Percentiles rank a stretch among this genome's conserved stretches.
Evolutionary conservation across 305 asterid genomes (phyloP).

Genomic region (Lippia alba): DNA sequence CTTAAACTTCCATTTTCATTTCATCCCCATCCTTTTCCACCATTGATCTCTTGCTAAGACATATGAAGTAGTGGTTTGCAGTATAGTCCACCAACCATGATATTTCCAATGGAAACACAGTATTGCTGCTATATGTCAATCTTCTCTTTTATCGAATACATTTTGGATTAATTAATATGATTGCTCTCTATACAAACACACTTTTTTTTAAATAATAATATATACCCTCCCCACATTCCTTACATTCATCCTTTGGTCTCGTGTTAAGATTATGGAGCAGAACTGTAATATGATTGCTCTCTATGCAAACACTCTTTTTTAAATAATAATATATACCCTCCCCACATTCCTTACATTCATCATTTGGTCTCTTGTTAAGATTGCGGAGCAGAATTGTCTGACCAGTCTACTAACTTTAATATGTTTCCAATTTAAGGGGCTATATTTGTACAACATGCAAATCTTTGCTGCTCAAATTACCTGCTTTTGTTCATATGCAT

Average conservation of each 20-base stretch:
- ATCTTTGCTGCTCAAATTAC: neutral
- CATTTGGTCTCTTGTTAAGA: constrained; percentile 18
- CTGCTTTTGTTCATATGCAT: neutral
- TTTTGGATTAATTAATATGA: neutral
- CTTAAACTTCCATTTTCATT: neutral
- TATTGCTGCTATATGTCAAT: neutral
- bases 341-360: constrained; percentile 16
- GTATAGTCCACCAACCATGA: too few relatives aligned
- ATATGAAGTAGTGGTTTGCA: neutral
- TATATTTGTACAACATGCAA: neutral
- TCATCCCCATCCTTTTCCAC: constrained; percentile 7
- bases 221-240: constrained; percentile 19
- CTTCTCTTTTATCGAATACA: neutral
- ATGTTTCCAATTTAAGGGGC: neutral
- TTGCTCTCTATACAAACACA: neutral
- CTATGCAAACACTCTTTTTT: constrained; percentile 1
- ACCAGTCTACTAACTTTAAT: neutral
- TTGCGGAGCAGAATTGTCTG: neutral
- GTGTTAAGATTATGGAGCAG: constrained; percentile 7
- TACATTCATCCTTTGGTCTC: constrained; percentile 5
- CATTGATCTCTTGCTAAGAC: constrained; percentile 19
- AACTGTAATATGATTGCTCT: neutral
- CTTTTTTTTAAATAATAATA: neutral
- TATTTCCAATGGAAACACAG: neutral
- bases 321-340: neutral